Percentiles rank a stretch among this genome's conserved stretches.
Conservation (phyloP, 441 rosid species). For the Capsella rubella region DNA sequence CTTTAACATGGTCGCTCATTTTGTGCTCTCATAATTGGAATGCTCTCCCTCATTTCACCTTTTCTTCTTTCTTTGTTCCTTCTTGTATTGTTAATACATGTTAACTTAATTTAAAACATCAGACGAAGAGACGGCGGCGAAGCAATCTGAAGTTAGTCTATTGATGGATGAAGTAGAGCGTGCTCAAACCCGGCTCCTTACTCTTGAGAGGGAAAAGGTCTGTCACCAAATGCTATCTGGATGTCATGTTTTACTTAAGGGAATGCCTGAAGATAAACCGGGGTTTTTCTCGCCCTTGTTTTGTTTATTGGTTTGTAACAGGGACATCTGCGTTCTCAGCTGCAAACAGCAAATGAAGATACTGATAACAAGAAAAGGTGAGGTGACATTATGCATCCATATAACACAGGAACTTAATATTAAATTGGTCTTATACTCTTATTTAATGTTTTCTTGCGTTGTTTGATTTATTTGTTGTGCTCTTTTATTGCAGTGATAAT, state of each 20-base stretch:
- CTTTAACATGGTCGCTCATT: constrained; percentile 29
- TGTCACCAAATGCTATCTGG: constrained; percentile 34
- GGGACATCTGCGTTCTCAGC: constrained; percentile 89
- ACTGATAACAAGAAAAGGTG: constrained; percentile 75
- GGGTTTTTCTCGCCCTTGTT: neutral
- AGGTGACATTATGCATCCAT: constrained; percentile 12
- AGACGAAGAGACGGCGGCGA: constrained; percentile 96
- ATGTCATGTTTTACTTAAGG: constrained; percentile 24
- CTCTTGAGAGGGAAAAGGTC: constrained; percentile 99
- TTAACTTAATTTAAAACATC: constrained; percentile 42
- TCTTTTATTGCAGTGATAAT: constrained; percentile 62
- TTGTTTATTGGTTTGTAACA: constrained; percentile 48
- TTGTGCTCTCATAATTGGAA: constrained; percentile 14
- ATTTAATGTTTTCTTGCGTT: constrained; percentile 26
- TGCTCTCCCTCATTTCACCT: constrained; percentile 15
- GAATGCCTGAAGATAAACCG: constrained; percentile 3
- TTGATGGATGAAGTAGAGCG: constrained; percentile 99
- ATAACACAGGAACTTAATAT: constrained; percentile 21
- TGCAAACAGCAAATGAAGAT: constrained; percentile 92
- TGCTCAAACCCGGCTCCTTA: constrained; percentile 96
- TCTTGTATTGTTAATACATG: constrained; percentile 29
- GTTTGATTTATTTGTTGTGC: constrained; percentile 16
- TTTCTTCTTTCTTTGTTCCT: constrained; percentile 7
- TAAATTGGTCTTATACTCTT: constrained; percentile 23
- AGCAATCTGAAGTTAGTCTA: constrained; percentile 93